Evolutionary conservation across 805 yeast genomes (phyloP).

Genomic region (Dipodascopsis tothii): DNA sequence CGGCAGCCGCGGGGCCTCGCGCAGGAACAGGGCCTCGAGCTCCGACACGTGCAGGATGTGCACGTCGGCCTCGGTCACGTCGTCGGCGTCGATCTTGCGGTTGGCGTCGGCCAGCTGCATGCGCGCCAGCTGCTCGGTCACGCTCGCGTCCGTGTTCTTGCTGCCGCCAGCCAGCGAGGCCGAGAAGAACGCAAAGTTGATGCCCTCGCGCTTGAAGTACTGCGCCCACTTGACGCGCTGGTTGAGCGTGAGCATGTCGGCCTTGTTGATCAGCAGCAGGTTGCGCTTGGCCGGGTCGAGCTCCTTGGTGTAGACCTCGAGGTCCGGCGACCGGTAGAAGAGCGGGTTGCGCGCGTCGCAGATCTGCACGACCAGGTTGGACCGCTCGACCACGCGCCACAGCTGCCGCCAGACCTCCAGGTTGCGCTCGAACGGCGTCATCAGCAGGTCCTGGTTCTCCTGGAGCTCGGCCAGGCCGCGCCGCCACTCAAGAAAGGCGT

Average conservation of each 20-base stretch:
- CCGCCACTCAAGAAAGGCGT: slow-evolving; percentile 91
- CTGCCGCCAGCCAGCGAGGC: slow-evolving; percentile 60
- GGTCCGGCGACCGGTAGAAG: slow-evolving; percentile 78
- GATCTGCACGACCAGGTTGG: slow-evolving; percentile 89
- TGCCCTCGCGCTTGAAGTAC: slow-evolving; percentile 60
- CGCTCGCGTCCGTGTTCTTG: slow-evolving; percentile 27
- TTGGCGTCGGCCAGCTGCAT: slow-evolving; percentile 9
- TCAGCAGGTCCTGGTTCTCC: slow-evolving; percentile 71
- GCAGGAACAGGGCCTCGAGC: slow-evolving; percentile 69
- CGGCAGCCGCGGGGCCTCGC: slow-evolving; percentile 71
- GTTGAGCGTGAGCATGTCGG: slow-evolving; percentile 69
- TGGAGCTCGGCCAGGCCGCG: slow-evolving; percentile 77
- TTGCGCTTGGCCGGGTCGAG: slow-evolving; percentile 65
- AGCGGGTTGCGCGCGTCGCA: slow-evolving; percentile 96
- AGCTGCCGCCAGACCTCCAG: slow-evolving; percentile 96
- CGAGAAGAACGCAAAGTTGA: slow-evolving; percentile 83
- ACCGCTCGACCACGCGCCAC: slow-evolving; percentile 95
- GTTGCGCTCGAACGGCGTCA: slow-evolving; percentile 96
- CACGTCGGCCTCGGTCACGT: slow-evolving; percentile 38
- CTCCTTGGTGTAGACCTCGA: slow-evolving; percentile 75
- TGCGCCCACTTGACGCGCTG: slow-evolving; percentile 85
- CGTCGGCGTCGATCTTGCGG: no score
- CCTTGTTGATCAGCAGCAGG: slow-evolving; percentile 81
- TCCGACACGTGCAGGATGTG: slow-evolving; percentile 75
- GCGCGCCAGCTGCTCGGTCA: slow-evolving; percentile 27